Conservation (phyloP, 352 stramenopile species). For the Phytophthora cactorum region DNA sequence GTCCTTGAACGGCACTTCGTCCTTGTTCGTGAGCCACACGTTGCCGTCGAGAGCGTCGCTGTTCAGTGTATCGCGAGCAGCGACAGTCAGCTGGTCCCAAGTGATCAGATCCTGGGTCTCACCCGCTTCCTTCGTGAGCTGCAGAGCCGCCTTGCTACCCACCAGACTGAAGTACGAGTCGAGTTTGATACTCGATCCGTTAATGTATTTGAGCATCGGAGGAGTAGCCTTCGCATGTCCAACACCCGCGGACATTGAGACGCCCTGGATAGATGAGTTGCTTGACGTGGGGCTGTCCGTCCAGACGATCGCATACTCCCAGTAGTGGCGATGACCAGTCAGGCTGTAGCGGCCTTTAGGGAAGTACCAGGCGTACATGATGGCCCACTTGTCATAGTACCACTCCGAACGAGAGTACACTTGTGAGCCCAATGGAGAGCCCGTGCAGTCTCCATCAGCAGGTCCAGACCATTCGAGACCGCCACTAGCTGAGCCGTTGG, state of each 20-base stretch:
- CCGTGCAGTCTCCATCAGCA: too few species aligned
- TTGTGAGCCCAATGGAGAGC: too few species aligned
- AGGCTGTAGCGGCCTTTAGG: too few species aligned
- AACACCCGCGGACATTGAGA: slow-evolving; percentile 35
- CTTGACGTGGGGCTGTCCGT: not conserved
- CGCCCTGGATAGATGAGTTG: slow-evolving; percentile 30
- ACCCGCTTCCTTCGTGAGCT: not conserved
- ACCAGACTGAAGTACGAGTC: slow-evolving; percentile 28
- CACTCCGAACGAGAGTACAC: too few species aligned
- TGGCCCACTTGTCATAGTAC: too few species aligned
- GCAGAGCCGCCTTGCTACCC: slow-evolving; percentile 21
- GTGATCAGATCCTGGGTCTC: too few species aligned
- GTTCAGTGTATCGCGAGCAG: slow-evolving; percentile 14
- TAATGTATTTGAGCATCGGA: slow-evolving; percentile 30
- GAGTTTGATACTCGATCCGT: slow-evolving; percentile 32
- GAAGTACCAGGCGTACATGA: too few species aligned
- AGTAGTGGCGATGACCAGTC: too few species aligned
- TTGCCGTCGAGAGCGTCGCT: slow-evolving; percentile 16
- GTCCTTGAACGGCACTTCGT: slow-evolving; percentile 26
- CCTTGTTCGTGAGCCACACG: slow-evolving; percentile 11
- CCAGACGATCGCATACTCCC: too few species aligned
- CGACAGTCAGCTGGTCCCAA: too few species aligned
- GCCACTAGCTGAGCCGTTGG: not conserved
- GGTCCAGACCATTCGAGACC: not conserved
- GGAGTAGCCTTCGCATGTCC: slow-evolving; percentile 33